phyloP scores from a whole-genome alignment of 2,329 filamentous ascomycete species.

The Herpotrichia juniperi region DNA sequence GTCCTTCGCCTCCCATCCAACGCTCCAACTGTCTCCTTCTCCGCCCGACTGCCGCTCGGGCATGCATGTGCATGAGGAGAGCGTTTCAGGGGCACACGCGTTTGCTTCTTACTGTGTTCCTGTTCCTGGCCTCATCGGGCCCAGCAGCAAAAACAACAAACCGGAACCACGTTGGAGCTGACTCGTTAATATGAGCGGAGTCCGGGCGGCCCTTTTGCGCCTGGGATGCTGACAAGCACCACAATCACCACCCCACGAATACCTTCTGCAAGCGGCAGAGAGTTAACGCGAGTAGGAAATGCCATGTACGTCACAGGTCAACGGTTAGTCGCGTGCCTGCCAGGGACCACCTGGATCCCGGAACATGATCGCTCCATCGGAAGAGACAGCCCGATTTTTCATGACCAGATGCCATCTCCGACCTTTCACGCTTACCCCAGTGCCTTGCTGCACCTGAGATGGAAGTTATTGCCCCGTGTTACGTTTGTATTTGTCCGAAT shows the following conservation, averaged over 20 bases:
- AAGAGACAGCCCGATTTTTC: not conserved
- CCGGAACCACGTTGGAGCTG: conserved; percentile 18
- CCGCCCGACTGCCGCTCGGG: not conserved
- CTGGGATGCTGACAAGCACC: conserved; percentile 3
- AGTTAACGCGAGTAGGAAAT: not conserved
- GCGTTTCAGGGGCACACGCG: conserved; percentile 12
- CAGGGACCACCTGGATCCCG: not conserved
- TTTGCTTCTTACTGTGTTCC: conserved; percentile 14
- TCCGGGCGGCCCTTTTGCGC: not conserved
- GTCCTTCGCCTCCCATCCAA: not conserved
- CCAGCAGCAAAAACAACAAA: conserved; percentile 7
- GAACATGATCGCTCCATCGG: conserved; percentile 14
- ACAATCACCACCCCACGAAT: not conserved
- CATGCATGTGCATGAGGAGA: not conserved
- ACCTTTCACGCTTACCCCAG: not conserved
- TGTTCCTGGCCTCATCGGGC: conserved; percentile 10
- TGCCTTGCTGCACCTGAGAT: not conserved
- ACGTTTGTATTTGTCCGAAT: conserved; percentile 1
- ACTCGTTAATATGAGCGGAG: conserved; percentile 23
- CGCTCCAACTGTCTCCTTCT: not conserved
- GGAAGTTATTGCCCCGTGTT: not conserved
- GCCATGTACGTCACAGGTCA: conserved; percentile 8
- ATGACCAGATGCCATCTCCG: not conserved
- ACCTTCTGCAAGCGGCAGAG: not conserved
- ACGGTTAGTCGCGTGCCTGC: not conserved